Evolutionary conservation across 2,329 filamentous ascomycete species (phyloP).

Genomic region (Colletotrichum neosansevieriae): DNA sequence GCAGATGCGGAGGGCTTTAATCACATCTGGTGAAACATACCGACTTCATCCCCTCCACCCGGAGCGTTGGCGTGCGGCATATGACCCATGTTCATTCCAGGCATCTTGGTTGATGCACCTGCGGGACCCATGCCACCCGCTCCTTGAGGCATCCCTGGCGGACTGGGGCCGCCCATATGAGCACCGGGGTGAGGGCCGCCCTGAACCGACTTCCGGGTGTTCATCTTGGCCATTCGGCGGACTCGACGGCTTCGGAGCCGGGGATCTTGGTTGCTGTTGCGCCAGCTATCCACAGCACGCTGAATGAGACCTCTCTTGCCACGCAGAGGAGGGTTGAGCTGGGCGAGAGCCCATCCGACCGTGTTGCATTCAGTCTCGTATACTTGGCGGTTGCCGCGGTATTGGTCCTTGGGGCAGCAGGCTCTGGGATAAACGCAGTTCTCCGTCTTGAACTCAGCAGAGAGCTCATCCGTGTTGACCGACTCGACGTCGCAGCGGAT

Average conservation of each 20-base stretch:
- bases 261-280: conserved; percentile 98
- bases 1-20: conserved; percentile 54
- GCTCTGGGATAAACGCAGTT: conserved; percentile 98
- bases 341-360: conserved; percentile 98
- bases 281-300: conserved; percentile 97
- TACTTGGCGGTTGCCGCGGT: conserved; percentile 92
- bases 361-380: conserved; percentile 99
- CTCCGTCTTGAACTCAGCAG: conserved; percentile 93
- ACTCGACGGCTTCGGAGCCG: conserved; percentile 91
- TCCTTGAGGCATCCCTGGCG: conserved; percentile 72
- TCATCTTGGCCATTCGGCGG: conserved; percentile 95
- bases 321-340: conserved; percentile 89
- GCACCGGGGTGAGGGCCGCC: conserved; percentile 66
- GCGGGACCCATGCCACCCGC: conserved; percentile 72
- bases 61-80: conserved; percentile 79
- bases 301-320: conserved; percentile 97
- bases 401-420: conserved; percentile 94
- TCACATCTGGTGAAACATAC: conserved; percentile 99
- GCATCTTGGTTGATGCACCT: conserved; percentile 70
- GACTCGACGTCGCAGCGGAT: conserved; percentile 98
- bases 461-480: conserved; percentile 88
- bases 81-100: conserved; percentile 75
- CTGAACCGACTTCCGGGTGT: conserved; percentile 81
- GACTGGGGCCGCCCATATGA: conserved; percentile 77
- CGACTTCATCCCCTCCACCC: conserved; percentile 85